phyloP scores from a whole-genome alignment of 2,329 filamentous ascomycete species.

The Meredithiella fracta region DNA sequence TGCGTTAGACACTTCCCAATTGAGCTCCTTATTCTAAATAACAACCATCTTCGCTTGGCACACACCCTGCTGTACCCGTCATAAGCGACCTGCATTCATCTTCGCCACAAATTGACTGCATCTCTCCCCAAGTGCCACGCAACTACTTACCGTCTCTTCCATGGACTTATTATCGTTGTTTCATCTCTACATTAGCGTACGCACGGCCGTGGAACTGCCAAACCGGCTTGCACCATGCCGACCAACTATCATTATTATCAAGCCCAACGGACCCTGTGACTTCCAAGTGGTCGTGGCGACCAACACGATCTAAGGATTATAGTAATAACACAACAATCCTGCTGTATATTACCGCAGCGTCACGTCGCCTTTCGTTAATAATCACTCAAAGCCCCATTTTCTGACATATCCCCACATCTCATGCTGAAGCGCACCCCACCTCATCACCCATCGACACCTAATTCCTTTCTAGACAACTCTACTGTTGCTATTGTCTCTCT shows the following conservation, averaged over 20 bases:
- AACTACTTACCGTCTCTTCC: not conserved
- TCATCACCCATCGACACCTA: not conserved
- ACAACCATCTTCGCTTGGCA: not conserved
- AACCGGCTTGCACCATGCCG: too few species aligned
- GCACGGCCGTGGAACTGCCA: not conserved
- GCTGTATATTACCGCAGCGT: not conserved
- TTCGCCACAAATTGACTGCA: not conserved
- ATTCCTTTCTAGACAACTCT: not conserved
- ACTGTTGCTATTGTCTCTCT: not conserved
- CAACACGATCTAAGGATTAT: too few species aligned
- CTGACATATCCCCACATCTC: not conserved
- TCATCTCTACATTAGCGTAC: not conserved
- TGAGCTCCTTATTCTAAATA: not conserved
- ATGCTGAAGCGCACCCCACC: not conserved
- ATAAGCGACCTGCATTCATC: not conserved
- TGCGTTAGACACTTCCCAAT: too few species aligned
- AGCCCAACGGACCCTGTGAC: too few species aligned
- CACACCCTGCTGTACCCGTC: not conserved
- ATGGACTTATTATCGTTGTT: not conserved
- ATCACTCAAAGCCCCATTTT: not conserved
- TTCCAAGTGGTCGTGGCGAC: too few species aligned
- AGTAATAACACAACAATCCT: too few species aligned
- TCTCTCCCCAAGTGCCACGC: not conserved
- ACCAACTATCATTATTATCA: too few species aligned
- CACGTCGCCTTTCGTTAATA: not conserved